phyloP scores from a whole-genome alignment of 768 basidiomycete species.

The Imleria badia region DNA sequence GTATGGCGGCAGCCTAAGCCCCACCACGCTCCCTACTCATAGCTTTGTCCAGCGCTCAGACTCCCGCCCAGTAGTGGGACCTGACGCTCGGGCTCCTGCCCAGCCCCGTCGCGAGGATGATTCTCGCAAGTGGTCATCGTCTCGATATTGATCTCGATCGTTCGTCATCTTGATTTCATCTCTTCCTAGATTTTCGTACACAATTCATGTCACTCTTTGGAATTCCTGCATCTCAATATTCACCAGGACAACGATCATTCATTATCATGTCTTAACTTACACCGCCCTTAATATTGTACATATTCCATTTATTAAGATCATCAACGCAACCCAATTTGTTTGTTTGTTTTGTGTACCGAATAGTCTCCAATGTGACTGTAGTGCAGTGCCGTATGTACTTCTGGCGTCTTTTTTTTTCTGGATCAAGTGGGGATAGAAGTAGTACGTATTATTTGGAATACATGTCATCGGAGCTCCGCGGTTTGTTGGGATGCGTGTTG shows the following conservation, averaged over 20 bases:
- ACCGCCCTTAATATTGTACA: constrained; percentile 38
- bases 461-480: constrained; percentile 31
- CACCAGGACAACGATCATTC: constrained; percentile 37
- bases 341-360: constrained; percentile 25
- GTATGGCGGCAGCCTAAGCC: constrained; percentile 37
- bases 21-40: constrained; percentile 29
- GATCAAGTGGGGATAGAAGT: constrained; percentile 21
- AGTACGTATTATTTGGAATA: constrained; percentile 14
- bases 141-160: constrained; percentile 45
- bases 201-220: constrained; percentile 35
- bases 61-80: constrained; percentile 34
- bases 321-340: constrained; percentile 26
- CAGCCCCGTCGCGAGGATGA: constrained; percentile 48
- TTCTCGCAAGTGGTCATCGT: constrained; percentile 48
- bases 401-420: constrained; percentile 12
- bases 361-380: constrained; percentile 25
- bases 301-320: constrained; percentile 32
- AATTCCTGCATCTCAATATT: constrained; percentile 34
- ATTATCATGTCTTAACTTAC: constrained; percentile 37
- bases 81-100: constrained; percentile 24
- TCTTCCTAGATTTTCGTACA: constrained; percentile 33
- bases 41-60: constrained; percentile 45
- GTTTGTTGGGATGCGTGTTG: constrained; percentile 14
- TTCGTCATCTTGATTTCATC: constrained; percentile 35
- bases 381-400: constrained; percentile 31